Evolutionary conservation across 2,329 filamentous ascomycete genomes (phyloP).

Genomic region (Fusarium sp.): DNA sequence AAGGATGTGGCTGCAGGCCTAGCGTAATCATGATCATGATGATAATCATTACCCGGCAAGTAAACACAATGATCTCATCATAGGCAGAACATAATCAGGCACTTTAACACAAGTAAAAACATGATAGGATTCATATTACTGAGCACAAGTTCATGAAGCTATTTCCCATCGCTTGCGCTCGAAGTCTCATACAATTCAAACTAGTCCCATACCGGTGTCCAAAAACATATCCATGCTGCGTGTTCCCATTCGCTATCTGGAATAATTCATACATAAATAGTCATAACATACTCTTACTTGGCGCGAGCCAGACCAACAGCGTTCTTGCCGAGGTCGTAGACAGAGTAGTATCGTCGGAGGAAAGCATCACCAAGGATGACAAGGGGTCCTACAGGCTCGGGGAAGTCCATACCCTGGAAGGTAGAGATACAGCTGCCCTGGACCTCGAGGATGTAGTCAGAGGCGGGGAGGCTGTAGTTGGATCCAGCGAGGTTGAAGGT

Average conservation of each 20-base stretch:
- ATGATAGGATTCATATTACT: conserved; percentile 43
- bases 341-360: conserved; percentile 90
- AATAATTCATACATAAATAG: conserved; percentile 35
- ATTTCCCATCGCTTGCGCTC: conserved; percentile 21
- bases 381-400: conserved; percentile 88
- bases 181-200: conserved; percentile 35
- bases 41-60: background rate
- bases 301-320: conserved; percentile 90
- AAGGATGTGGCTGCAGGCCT: conserved; percentile 31
- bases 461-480: conserved; percentile 90
- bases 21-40: conserved; percentile 35
- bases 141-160: conserved; percentile 35
- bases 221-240: conserved; percentile 36
- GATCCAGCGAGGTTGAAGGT: conserved; percentile 91
- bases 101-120: conserved; percentile 14
- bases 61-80: conserved; percentile 18
- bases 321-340: conserved; percentile 93
- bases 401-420: conserved; percentile 97
- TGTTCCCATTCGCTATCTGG: conserved; percentile 38
- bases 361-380: conserved; percentile 94
- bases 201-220: conserved; percentile 37
- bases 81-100: conserved; percentile 1
- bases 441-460: conserved; percentile 96
- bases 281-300: conserved; percentile 62
- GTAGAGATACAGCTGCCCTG: conserved; percentile 96